Percentiles rank a stretch among this genome's conserved stretches.
Conservation (phyloP, 2,329 filamentous ascomycete species). For the Biscogniauxia sp. region DNA sequence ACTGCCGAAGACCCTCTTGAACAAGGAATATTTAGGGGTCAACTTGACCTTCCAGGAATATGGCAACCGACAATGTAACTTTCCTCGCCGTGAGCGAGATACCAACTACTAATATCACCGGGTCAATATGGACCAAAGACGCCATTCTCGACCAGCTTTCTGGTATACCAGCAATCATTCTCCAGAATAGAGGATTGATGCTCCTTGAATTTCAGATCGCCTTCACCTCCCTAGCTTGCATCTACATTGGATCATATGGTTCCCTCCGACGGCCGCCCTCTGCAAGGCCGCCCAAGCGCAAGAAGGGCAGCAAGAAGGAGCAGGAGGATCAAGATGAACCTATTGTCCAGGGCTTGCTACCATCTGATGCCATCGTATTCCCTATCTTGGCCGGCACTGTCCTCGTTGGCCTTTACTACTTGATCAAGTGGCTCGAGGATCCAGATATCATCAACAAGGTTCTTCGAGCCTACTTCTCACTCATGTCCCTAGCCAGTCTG, state of each 20-base stretch:
- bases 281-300: slow-evolving; percentile 58
- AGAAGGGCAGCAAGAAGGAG: slow-evolving; percentile 45
- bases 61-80: slow-evolving; percentile 27
- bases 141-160: slow-evolving; percentile 30
- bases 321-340: slow-evolving; percentile 55
- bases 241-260: slow-evolving; percentile 82
- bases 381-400: slow-evolving; percentile 73
- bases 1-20: no score
- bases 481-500: slow-evolving; percentile 75
- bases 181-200: slow-evolving; percentile 39
- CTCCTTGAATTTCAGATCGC: slow-evolving; percentile 48
- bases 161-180: slow-evolving; percentile 28
- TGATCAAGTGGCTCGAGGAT: slow-evolving; percentile 87
- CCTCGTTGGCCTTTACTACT: slow-evolving; percentile 75
- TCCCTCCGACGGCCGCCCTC: slow-evolving; percentile 80
- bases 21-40: no score
- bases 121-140: slow-evolving; percentile 15
- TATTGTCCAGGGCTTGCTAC: slow-evolving; percentile 61
- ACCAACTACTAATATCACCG: slow-evolving; percentile 21
- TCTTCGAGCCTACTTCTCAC: slow-evolving; percentile 78
- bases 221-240: slow-evolving; percentile 72
- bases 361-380: slow-evolving; percentile 80
- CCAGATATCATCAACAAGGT: slow-evolving; percentile 78
- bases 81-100: slow-evolving; percentile 21
- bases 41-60: slow-evolving; percentile 6